phyloP scores from a whole-genome alignment of 1,139 yeast species.

The Yamadazyma spencermartinsiae region DNA sequence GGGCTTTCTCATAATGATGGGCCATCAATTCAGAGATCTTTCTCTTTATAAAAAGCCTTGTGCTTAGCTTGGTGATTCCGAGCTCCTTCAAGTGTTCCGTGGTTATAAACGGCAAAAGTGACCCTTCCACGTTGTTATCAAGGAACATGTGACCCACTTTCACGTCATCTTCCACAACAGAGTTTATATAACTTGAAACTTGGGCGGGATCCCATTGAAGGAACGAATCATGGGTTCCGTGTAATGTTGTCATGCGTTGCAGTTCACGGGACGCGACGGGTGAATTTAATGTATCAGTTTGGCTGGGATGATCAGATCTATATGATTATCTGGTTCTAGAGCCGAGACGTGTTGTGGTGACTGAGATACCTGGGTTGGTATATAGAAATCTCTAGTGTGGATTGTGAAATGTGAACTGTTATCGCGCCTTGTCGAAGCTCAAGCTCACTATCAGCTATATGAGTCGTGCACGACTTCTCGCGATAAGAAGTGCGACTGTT shows the following conservation, averaged over 20 bases:
- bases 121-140: slow-evolving; percentile 63
- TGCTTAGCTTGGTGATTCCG: slow-evolving; percentile 44
- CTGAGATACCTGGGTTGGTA: too few species aligned
- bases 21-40: slow-evolving; percentile 47
- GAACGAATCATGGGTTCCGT: slow-evolving; percentile 34
- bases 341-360: too few species aligned
- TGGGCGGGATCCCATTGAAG: slow-evolving; percentile 52
- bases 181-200: slow-evolving; percentile 37
- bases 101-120: slow-evolving; percentile 56
- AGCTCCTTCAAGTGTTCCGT: slow-evolving; percentile 63
- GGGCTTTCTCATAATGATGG: slow-evolving; percentile 31
- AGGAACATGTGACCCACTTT: slow-evolving; percentile 37
- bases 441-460: too few species aligned
- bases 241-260: slow-evolving; percentile 6
- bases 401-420: too few species aligned
- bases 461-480: too few species aligned
- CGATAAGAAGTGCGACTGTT: too few species aligned
- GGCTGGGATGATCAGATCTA: too few species aligned
- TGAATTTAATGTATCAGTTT: too few species aligned
- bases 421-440: too few species aligned
- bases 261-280: not conserved
- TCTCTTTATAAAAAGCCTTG: slow-evolving; percentile 50
- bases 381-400: too few species aligned
- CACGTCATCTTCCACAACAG: slow-evolving; percentile 23
- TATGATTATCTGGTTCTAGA: too few species aligned